Conservation (phyloP, 164 flowering plant genomes). For the Vitis cinerea region DNA sequence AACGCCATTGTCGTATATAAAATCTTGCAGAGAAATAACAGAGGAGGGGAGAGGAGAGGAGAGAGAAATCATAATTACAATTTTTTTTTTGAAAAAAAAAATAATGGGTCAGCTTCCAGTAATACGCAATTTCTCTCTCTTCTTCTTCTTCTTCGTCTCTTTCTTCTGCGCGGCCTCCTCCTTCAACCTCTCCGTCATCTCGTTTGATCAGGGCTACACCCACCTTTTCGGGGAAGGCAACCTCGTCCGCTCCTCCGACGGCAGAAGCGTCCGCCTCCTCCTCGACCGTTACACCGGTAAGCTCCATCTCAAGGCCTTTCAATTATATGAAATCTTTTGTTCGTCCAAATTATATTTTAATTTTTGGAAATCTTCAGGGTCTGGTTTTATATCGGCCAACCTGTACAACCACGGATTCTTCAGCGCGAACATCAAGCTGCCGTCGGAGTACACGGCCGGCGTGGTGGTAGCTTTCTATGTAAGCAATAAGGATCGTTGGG, state of each 20-base stretch:
- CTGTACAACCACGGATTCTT: slow-evolving; percentile 76
- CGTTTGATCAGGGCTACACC: slow-evolving; percentile 53
- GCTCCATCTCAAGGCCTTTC: background rate
- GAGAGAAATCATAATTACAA: background rate
- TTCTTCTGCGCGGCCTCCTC: slow-evolving; percentile 18
- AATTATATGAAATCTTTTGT: too few relatives aligned
- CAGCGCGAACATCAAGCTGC: slow-evolving; percentile 87
- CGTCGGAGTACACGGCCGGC: slow-evolving; percentile 78
- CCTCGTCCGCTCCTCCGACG: slow-evolving; percentile 50
- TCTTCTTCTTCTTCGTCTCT: slow-evolving; percentile 9
- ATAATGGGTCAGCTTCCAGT: slow-evolving; percentile 15
- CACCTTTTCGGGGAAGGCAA: slow-evolving; percentile 76
- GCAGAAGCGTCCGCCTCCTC: slow-evolving; percentile 51
- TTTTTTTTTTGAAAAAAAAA: background rate
- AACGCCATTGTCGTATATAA: background rate
- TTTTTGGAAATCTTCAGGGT: slow-evolving; percentile 44
- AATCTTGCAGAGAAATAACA: slow-evolving; percentile 9
- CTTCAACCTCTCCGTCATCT: slow-evolving; percentile 41
- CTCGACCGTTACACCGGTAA: slow-evolving; percentile 70
- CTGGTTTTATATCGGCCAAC: slow-evolving; percentile 81
- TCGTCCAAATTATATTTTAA: background rate
- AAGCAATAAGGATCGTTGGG: slow-evolving; percentile 13
- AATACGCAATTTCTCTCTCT: background rate
- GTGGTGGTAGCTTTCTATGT: slow-evolving; percentile 92
- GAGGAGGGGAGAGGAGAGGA: slow-evolving; percentile 8